Evolutionary conservation across 2,329 filamentous ascomycete species (phyloP).

Genomic region (Diaporthe ampelina): DNA sequence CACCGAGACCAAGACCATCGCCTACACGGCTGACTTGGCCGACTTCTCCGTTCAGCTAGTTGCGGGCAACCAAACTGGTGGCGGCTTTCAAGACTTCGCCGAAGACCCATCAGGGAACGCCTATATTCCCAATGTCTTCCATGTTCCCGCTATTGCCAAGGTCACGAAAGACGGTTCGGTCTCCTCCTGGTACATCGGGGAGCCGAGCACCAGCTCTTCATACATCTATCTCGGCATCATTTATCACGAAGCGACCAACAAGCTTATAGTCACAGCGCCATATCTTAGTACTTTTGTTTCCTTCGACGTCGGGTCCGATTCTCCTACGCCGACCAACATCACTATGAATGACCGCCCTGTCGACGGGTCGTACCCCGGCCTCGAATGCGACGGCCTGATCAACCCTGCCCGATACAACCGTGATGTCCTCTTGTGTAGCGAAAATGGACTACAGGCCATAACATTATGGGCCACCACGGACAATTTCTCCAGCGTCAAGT

Average conservation of each 20-base stretch:
- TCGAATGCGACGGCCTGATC: slow-evolving; percentile 7
- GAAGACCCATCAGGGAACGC: background rate
- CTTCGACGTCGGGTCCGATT: background rate
- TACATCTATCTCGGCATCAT: slow-evolving; percentile 8
- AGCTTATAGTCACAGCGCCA: background rate
- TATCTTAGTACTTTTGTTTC: background rate
- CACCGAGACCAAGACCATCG: background rate
- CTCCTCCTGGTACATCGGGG: background rate
- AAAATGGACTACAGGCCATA: slow-evolving; percentile 9
- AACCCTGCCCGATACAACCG: slow-evolving; percentile 1
- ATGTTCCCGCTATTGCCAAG: background rate
- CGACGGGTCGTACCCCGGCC: background rate
- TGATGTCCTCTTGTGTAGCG: background rate
- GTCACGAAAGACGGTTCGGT: background rate
- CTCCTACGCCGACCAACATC: background rate
- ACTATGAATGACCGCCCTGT: background rate
- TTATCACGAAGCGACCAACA: slow-evolving; percentile 4
- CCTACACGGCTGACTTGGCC: slow-evolving; percentile 3
- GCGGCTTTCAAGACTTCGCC: slow-evolving; percentile 3
- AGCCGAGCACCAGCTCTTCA: background rate
- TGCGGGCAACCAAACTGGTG: background rate
- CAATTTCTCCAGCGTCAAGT: background rate
- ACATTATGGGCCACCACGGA: background rate
- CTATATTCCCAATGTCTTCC: background rate
- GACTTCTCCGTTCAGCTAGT: background rate